These are phyloP conservation scores for Pilobolus umbonatus DNA, from an alignment of 192 early-diverging fungal species.

Conservation along the genomic window DNA sequence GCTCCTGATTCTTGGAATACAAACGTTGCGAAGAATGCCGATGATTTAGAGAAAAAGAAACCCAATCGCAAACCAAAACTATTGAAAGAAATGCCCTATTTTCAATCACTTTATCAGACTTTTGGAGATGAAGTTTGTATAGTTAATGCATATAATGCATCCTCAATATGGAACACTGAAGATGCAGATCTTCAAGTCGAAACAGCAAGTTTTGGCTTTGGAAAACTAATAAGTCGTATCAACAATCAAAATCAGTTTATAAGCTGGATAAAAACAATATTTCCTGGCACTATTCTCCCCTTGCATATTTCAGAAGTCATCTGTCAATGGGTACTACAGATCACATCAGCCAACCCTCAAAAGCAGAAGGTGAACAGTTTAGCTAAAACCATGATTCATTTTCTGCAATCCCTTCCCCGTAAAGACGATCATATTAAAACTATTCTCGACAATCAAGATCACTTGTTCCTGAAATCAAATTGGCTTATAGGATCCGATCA, in stretches of 20 bases:
- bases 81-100: slow-evolving; percentile 27
- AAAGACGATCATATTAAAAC: slow-evolving; percentile 6
- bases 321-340: slow-evolving; percentile 58
- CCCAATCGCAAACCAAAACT: not conserved
- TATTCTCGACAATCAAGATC: slow-evolving; percentile 26
- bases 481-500: slow-evolving; percentile 88
- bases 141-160: slow-evolving; percentile 65
- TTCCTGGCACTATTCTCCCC: slow-evolving; percentile 44
- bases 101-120: slow-evolving; percentile 70
- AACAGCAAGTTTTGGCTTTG: slow-evolving; percentile 84
- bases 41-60: not conserved
- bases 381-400: not conserved
- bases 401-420: not conserved
- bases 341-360: slow-evolving; percentile 27
- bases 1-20: not conserved
- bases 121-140: slow-evolving; percentile 70
- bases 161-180: slow-evolving; percentile 63
- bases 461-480: slow-evolving; percentile 59
- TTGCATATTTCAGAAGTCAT: slow-evolving; percentile 46
- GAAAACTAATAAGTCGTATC: slow-evolving; percentile 58
- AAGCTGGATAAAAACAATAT: slow-evolving; percentile 52
- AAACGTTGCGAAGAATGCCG: not conserved
- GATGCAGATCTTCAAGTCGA: slow-evolving; percentile 40
- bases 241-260: slow-evolving; percentile 64
- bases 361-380: slow-evolving; percentile 16